Conservation (phyloP, 164 flowering plant species). For the Annona cherimola region DNA sequence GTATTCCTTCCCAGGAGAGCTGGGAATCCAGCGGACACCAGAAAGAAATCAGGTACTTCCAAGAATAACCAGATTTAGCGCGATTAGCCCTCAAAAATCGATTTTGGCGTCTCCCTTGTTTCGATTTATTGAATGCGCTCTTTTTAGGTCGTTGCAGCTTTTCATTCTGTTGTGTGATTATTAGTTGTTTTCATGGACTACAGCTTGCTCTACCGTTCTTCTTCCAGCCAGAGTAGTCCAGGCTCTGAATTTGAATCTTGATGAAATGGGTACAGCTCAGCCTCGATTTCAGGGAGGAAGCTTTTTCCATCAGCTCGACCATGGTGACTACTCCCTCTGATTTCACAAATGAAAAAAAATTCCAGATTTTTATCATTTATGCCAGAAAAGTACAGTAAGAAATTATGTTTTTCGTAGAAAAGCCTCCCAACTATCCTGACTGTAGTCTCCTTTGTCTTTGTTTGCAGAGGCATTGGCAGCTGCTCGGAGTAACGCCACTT, state of each 20-base stretch:
- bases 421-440: not conserved
- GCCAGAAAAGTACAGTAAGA: no score
- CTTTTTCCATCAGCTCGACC: constrained; percentile 10
- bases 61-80: no score
- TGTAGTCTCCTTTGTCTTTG: not conserved
- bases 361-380: no score
- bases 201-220: constrained; percentile 62
- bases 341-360: not conserved
- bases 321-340: constrained; percentile 18
- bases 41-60: constrained; percentile 50
- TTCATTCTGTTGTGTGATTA: not conserved
- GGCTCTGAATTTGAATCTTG: constrained; percentile 57
- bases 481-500: constrained; percentile 12
- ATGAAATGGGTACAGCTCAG: constrained; percentile 29
- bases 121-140: not conserved
- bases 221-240: constrained; percentile 69
- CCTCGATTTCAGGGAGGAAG: constrained; percentile 21
- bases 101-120: no score
- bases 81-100: no score
- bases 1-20: constrained; percentile 58
- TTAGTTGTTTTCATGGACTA: not conserved
- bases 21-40: constrained; percentile 27
- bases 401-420: not conserved
- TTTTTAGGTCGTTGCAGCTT: not conserved
- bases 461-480: constrained; percentile 17